Base-by-base conservation (phyloP, 2,329 filamentous ascomycete species). In the Aaosphaeria arxii region DNA sequence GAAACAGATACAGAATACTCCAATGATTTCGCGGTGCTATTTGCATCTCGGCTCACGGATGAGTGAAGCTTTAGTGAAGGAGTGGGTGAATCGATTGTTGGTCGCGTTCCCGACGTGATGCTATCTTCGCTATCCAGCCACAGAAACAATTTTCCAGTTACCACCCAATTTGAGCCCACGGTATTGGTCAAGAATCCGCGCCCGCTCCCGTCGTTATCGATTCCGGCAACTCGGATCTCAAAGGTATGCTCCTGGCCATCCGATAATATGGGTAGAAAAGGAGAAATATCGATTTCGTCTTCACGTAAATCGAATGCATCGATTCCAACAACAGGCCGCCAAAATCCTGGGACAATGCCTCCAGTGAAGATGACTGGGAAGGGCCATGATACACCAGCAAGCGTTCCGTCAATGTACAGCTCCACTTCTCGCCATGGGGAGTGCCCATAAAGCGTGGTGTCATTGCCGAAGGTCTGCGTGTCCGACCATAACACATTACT, bases 291-390 rank as follows among this genome's bases (percentile, higher is more conserved):
- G 52, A 95, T 88, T 64, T 94, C 87, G 53, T 89, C 84, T 64
- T 94, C 88, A 40, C 81, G 76, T 28, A 95, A 74, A 62, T 94
- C 88, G 63, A 90, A 94, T 0, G 88, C 83, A 59, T 94, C 85
- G 17, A 88, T 82, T 1, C 88, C 88, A 3, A 88, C 89, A 46
- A 94, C 79, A 0, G 89, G 89, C 5, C 88, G 77, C 80, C 91
- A 90, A 36, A 94, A 78, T 1, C 83, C 83, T 4, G 88, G 88
- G 1, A 87, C 85, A 5, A 95, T 77, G 1, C 89, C 89, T 3
- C 90, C 89, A 0, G 89, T 91, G 58, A 91, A 92, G 43, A 95
- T 85, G 13, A 90, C 79, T 0, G 89, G 88, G 58, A 88, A 92
- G 1, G 89, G 90, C 88, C 87, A 94, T 31, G 83, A 80, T 1